Evolutionary conservation across 116 monocot species (phyloP), one percentile per base, ranked within the genome.

Genomic region (Iris pallida): DNA sequence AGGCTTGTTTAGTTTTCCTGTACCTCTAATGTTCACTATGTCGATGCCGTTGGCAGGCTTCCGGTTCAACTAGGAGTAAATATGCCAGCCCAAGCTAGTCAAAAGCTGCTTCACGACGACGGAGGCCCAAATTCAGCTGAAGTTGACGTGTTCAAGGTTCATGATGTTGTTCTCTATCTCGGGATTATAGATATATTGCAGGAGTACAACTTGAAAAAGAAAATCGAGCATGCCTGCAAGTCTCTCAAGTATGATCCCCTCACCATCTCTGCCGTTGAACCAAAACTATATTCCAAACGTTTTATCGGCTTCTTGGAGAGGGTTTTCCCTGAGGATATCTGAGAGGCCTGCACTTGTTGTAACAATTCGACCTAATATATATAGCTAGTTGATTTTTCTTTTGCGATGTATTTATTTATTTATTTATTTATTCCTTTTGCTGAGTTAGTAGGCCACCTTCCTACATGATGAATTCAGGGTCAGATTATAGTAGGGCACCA

Each of bases 171-270:
- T 61, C 85, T 98, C 53, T 97, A 98, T 65, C 83, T 98, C 18
- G 97, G 97, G 42, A 93, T 98, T 45, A 98, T 98, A 55, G 97
- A 98, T 53, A 90, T 98, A 77, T 66, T 98, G 51, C 97, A 98
- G 73, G 88, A 90, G 45, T 98, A 92, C 76, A 90, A 98, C 72
- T 55, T 88, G 69, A 90, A 62, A 6, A 98, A 98, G 79, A 90
- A 78, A 76, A 61, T 87, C 2, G 97, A 98, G 63, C 90, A 90
- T 69, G 53, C 85, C 6, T 81, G 57, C 55, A 98, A 98, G 73
- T 92, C 97, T 52, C 71, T 98, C 16, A 85, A 75, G 70, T 85
- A 73, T 69, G 90, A 93, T 64, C 97, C 97, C 0, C 51, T 85
- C 18, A 80, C 97, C 9, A 93, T 98, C 57, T 98, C 97, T 71